phyloP scores from a whole-genome alignment of 2,329 filamentous ascomycete genomes.

The Ophiostoma sp. region DNA sequence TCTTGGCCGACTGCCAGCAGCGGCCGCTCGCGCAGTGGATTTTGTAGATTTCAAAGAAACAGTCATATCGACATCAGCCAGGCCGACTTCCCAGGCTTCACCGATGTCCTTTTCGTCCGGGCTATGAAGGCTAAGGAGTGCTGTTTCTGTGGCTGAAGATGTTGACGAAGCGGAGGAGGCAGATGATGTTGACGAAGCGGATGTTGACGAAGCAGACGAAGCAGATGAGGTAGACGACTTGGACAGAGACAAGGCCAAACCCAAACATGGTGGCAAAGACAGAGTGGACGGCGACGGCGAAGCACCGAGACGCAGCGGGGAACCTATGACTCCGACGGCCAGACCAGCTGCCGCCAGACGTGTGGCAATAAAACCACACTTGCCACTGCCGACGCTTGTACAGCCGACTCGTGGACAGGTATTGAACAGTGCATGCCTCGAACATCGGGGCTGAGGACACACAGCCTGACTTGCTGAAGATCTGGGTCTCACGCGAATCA shows the following conservation, averaged over 20 bases:
- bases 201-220: background rate
- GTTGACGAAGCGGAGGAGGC: background rate
- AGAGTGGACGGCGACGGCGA: no score
- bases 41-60: background rate
- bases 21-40: background rate
- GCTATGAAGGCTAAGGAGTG: background rate
- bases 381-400: background rate
- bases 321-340: constrained; percentile 17
- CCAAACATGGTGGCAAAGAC: no score
- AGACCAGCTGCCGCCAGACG: constrained; percentile 16
- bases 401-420: background rate
- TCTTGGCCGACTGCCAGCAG: constrained; percentile 2
- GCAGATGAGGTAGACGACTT: background rate
- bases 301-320: background rate
- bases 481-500: background rate
- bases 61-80: background rate
- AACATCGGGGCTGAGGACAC: background rate
- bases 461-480: background rate
- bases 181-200: background rate
- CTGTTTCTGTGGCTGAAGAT: background rate
- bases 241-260: background rate
- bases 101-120: background rate
- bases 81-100: background rate
- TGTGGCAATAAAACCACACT: background rate
- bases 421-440: background rate